These are phyloP conservation scores for Monosporozyma siamensis DNA, from an alignment of 805 yeast species.

Conservation along the genomic window DNA sequence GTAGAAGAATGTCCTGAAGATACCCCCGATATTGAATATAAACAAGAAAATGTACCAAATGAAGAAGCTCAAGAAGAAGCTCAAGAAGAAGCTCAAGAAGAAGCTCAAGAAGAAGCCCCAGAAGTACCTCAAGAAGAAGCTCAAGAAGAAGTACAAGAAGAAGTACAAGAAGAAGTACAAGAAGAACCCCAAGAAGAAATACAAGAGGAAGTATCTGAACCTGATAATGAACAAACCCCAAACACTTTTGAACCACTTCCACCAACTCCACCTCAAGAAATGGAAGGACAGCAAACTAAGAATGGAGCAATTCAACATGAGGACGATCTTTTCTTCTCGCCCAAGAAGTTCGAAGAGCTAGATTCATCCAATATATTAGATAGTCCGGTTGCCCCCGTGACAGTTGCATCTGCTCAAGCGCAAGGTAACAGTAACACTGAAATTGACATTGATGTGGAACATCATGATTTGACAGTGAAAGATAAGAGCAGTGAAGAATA, in stretches of 20 bases:
- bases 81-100: background rate
- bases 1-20: slow-evolving; percentile 1
- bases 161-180: no score
- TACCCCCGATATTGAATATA: background rate
- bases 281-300: no score
- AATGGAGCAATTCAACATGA: background rate
- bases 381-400: background rate
- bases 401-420: background rate
- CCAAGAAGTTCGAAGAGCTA: background rate
- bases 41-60: background rate
- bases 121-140: no score
- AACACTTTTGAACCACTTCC: background rate
- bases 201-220: no score
- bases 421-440: background rate
- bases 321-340: background rate
- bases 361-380: background rate
- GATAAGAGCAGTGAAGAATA: slow-evolving; percentile 3
- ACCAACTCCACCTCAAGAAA: background rate
- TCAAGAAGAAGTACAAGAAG: no score
- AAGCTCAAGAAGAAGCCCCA: no score
- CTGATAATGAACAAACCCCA: background rate
- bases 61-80: background rate
- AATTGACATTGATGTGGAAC: background rate
- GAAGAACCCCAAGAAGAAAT: no score
- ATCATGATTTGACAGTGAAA: background rate